phyloP scores from a whole-genome alignment of 768 basidiomycete species.

The Suillus plorans region DNA sequence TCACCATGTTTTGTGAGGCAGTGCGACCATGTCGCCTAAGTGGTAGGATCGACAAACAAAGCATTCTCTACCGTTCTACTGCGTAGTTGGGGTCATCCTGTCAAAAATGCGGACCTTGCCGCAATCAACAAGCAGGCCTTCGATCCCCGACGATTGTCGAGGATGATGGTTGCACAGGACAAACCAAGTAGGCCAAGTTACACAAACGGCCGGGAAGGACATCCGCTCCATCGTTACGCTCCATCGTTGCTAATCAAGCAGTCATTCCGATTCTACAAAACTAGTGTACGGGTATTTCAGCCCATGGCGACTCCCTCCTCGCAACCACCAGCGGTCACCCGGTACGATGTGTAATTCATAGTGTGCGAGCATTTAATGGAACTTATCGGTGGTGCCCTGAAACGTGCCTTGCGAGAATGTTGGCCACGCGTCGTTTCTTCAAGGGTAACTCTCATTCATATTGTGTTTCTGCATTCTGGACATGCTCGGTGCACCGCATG shows the following conservation, averaged over 20 bases:
- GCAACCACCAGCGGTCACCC: not conserved
- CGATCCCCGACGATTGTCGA: not conserved
- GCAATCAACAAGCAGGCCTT: not conserved
- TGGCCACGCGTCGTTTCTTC: not conserved
- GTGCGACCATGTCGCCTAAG: not conserved
- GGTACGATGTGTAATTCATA: not conserved
- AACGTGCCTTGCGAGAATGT: constrained; percentile 1
- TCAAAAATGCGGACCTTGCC: not conserved
- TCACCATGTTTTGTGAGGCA: not conserved
- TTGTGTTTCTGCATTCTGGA: not conserved
- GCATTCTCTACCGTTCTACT: not conserved
- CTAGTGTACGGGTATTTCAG: not conserved
- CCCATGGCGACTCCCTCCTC: not conserved
- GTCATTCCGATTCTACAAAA: not conserved
- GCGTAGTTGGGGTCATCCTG: not conserved
- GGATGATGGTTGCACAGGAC: constrained; percentile 7
- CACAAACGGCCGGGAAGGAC: not conserved
- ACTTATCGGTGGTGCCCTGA: not conserved
- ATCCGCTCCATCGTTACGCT: not conserved
- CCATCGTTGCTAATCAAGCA: not conserved
- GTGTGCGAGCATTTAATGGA: not conserved
- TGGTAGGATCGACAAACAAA: not conserved
- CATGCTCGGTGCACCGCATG: not conserved
- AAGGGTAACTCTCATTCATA: not conserved
- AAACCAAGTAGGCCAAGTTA: not conserved